phyloP scores from a whole-genome alignment of 1,139 yeast species.

The Hemisphaericaspora lyxosophila region DNA sequence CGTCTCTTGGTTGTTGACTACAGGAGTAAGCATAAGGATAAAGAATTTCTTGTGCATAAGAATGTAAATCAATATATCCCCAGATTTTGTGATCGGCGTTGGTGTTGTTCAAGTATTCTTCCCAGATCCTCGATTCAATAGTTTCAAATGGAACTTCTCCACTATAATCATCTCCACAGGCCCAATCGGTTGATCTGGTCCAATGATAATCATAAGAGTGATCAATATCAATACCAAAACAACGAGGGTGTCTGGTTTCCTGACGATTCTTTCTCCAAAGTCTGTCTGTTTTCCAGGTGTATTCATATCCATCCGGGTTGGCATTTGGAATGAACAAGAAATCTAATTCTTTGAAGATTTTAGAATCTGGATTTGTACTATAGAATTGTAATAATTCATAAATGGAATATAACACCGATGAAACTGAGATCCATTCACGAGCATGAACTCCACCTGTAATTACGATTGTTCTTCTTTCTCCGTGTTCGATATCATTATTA shows the following conservation, averaged over 20 bases:
- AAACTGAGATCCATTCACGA: conserved; percentile 84
- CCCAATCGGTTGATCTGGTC: conserved; percentile 60
- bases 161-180: conserved; percentile 81
- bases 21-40: conserved; percentile 86
- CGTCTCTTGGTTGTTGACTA: conserved; percentile 68
- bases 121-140: conserved; percentile 65
- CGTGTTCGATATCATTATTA: conserved; percentile 40
- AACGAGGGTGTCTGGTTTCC: conserved; percentile 61
- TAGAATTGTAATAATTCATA: conserved; percentile 56
- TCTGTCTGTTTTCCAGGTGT: conserved; percentile 77
- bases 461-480: conserved; percentile 63
- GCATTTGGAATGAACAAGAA: conserved; percentile 77
- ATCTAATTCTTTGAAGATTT: conserved; percentile 50
- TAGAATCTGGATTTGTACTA: conserved; percentile 36
- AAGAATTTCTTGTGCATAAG: conserved; percentile 79
- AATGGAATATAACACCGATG: conserved; percentile 64
- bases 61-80: conserved; percentile 81
- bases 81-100: conserved; percentile 59
- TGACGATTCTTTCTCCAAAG: conserved; percentile 91
- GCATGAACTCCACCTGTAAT: conserved; percentile 87
- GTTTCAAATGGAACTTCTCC: conserved; percentile 82
- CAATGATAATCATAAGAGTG: conserved; percentile 81
- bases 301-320: conserved; percentile 89
- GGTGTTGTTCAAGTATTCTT: conserved; percentile 60
- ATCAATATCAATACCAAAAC: conserved; percentile 84